These are phyloP conservation scores for Metschnikowia henanensis DNA, from an alignment of 805 yeast genomes.

Conservation along the genomic window DNA sequence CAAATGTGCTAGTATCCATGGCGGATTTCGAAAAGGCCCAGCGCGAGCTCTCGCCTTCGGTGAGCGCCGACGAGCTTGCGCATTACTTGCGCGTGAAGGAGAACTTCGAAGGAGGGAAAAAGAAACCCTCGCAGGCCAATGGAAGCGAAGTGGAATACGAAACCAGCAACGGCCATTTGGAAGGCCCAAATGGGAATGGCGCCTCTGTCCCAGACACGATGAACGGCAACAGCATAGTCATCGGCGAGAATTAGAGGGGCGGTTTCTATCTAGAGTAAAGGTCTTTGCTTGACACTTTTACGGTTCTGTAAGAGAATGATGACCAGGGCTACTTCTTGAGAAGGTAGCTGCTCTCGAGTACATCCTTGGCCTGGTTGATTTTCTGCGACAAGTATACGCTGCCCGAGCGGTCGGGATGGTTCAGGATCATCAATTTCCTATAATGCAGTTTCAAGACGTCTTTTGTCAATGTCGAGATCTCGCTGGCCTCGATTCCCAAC, in stretches of 20 bases:
- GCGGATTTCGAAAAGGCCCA: constrained; percentile 81
- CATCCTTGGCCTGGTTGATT: constrained; percentile 44
- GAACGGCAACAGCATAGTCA: not conserved
- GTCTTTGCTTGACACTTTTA: not conserved
- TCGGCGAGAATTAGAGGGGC: not conserved
- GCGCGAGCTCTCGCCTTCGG: constrained; percentile 74
- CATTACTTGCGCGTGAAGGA: constrained; percentile 81
- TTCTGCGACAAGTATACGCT: constrained; percentile 41
- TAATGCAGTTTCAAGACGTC: constrained; percentile 33
- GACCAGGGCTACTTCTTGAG: constrained; percentile 17
- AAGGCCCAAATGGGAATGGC: not conserved
- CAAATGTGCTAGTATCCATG: constrained; percentile 62
- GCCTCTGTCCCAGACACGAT: not conserved
- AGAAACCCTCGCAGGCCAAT: constrained; percentile 22
- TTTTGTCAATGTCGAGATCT: constrained; percentile 28
- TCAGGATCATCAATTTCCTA: constrained; percentile 38
- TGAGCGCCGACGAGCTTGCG: constrained; percentile 79
- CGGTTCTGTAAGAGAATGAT: not conserved
- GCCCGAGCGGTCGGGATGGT: constrained; percentile 45
- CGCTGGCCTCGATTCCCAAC: constrained; percentile 42
- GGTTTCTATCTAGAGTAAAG: no score
- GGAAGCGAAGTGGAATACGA: not conserved
- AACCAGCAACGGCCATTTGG: not conserved
- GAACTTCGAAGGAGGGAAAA: constrained; percentile 74
- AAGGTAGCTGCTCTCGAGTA: constrained; percentile 40